Conservation (phyloP, 192 early-diverging fungal species). For the Oehlia diaphana region DNA sequence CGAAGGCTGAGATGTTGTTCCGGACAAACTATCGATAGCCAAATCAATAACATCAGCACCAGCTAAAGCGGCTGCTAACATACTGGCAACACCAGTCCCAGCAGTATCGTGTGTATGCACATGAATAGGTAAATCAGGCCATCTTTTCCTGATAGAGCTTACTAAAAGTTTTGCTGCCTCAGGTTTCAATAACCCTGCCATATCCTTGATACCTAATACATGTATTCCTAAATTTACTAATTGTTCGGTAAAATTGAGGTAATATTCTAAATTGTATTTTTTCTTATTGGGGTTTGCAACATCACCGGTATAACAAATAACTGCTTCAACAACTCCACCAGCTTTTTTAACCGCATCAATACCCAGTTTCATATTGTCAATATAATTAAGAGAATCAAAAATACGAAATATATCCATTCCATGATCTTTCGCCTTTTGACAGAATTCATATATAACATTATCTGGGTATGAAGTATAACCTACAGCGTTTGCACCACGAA, state of each 20-base stretch:
- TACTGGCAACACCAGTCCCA: conserved; percentile 94
- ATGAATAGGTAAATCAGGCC: conserved; percentile 92
- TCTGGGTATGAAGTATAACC: conserved; percentile 98
- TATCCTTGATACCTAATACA: conserved; percentile 91
- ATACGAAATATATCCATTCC: conserved; percentile 98
- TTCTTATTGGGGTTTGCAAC: conserved; percentile 79
- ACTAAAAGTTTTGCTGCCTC: conserved; percentile 84
- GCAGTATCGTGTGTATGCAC: conserved; percentile 98
- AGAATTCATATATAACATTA: conserved; percentile 96
- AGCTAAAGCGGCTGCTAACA: conserved; percentile 88
- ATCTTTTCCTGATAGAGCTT: conserved; percentile 79
- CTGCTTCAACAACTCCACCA: conserved; percentile 91
- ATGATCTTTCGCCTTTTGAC: conserved; percentile 80
- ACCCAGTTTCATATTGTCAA: conserved; percentile 93
- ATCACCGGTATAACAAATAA: conserved; percentile 93
- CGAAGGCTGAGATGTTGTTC: conserved; percentile 93
- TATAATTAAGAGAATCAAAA: conserved; percentile 97
- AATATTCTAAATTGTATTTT: conserved; percentile 91
- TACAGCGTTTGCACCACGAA: conserved; percentile 97
- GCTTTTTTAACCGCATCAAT: conserved; percentile 92
- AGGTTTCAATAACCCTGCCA: conserved; percentile 96
- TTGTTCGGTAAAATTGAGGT: conserved; percentile 85
- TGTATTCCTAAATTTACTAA: conserved; percentile 91
- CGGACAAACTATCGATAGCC: conserved; percentile 93
- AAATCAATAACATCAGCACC: conserved; percentile 93